Percentiles rank a stretch among this genome's conserved stretches.
phyloP scores from a whole-genome alignment of 768 basidiomycete genomes.

The Udeniomyces megalosporus region DNA sequence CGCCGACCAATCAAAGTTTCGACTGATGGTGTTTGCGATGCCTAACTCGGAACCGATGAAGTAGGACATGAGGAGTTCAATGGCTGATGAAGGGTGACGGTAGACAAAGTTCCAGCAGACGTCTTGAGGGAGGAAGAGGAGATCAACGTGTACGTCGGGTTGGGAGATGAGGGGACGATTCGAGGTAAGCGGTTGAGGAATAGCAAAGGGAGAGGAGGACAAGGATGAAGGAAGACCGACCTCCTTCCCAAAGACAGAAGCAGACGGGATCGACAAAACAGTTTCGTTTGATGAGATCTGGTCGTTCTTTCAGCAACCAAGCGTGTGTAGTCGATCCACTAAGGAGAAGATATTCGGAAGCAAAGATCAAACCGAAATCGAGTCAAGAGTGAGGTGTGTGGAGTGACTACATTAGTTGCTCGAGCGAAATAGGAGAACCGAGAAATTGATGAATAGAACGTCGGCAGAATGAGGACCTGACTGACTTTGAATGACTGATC shows the following conservation, averaged over 20 bases:
- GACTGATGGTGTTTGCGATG: slow-evolving; percentile 64
- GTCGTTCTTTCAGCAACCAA: slow-evolving; percentile 71
- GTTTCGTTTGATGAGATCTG: slow-evolving; percentile 51
- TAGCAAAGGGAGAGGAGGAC: not conserved
- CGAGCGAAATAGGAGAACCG: not conserved
- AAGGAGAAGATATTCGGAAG: slow-evolving; percentile 6
- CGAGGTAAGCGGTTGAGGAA: not conserved
- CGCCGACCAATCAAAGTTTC: slow-evolving; percentile 22
- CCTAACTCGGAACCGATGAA: slow-evolving; percentile 80
- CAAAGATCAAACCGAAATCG: not conserved
- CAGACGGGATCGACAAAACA: slow-evolving; percentile 77
- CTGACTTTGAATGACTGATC: slow-evolving; percentile 77
- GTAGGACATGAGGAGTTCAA: slow-evolving; percentile 54
- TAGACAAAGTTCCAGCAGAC: slow-evolving; percentile 81
- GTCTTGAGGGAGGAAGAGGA: slow-evolving; percentile 35
- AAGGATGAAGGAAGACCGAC: slow-evolving; percentile 33
- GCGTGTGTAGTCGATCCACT: slow-evolving; percentile 72
- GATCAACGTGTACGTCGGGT: not conserved
- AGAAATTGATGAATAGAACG: not conserved
- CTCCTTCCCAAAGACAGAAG: slow-evolving; percentile 89
- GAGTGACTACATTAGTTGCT: no score
- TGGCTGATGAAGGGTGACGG: slow-evolving; percentile 42
- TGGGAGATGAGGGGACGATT: not conserved
- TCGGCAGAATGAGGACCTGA: no score
- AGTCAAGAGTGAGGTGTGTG: not conserved